A percentile compares a stretch with the other conserved stretches of the same genome.
These are phyloP conservation scores for Ceratobasidium sp. DNA, from an alignment of 1,284 basidiomycete species.

Conservation along the genomic window DNA sequence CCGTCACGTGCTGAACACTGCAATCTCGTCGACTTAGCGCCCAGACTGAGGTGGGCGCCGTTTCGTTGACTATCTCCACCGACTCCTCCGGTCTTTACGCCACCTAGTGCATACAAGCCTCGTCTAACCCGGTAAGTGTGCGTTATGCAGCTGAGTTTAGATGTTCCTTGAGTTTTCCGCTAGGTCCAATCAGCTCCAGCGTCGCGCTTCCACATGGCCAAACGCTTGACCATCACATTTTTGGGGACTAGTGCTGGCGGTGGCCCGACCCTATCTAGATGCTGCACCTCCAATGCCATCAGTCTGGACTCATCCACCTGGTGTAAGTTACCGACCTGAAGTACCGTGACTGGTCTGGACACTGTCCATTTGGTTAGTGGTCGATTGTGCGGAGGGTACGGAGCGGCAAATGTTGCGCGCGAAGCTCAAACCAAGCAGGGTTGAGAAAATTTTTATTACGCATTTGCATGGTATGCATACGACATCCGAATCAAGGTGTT, in stretches of 20 bases:
- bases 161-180: neutral
- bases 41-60: neutral
- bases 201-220: slow-evolving; percentile 60
- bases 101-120: neutral
- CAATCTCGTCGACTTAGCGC: neutral
- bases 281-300: slow-evolving; percentile 77
- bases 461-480: slow-evolving; percentile 81
- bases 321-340: slow-evolving; percentile 64
- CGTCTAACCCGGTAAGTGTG: neutral
- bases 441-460: slow-evolving; percentile 86
- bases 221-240: slow-evolving; percentile 77
- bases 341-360: neutral
- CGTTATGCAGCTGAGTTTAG: neutral
- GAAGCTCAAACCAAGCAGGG: slow-evolving; percentile 68
- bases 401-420: slow-evolving; percentile 81
- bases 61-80: neutral
- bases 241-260: slow-evolving; percentile 81
- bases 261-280: slow-evolving; percentile 75
- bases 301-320: slow-evolving; percentile 70
- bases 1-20: neutral
- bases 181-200: neutral
- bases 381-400: slow-evolving; percentile 91
- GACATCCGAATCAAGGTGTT: neutral
- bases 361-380: slow-evolving; percentile 65
- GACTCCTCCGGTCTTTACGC: neutral